phyloP scores from a whole-genome alignment of 352 stramenopile species.

The Globisporangium takayamanum region DNA sequence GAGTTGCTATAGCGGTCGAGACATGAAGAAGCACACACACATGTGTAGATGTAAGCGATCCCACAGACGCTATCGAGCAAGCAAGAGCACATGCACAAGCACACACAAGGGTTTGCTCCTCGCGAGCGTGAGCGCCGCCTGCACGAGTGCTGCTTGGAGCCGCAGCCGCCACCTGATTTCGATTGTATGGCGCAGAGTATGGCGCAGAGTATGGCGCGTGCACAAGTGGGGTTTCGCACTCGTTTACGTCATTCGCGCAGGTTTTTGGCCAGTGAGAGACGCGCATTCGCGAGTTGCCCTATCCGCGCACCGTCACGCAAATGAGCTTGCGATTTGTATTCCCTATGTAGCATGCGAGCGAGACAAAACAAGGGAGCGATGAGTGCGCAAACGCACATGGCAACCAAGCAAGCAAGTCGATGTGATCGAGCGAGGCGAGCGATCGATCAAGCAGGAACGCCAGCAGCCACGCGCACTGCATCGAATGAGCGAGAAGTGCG shows the following conservation, averaged over 20 bases:
- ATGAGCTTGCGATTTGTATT: background rate
- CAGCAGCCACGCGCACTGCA: background rate
- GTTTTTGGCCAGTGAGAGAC: background rate
- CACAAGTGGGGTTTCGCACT: background rate
- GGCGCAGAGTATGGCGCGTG: no score
- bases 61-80: background rate
- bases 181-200: no score
- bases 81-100: no score
- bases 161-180: no score
- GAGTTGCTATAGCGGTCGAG: background rate
- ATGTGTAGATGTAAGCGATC: background rate
- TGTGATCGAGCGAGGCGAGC: background rate
- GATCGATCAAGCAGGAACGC: background rate
- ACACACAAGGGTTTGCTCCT: no score
- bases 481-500: no score
- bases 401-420: background rate
- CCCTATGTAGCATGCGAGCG: background rate
- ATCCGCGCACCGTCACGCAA: no score
- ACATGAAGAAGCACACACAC: constrained; percentile 1
- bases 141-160: no score
- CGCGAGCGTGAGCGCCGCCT: no score
- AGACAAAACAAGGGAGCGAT: no score
- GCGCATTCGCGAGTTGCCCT: no score
- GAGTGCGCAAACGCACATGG: no score
- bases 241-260: constrained; percentile 5